phyloP scores from a whole-genome alignment of 192 early-diverging fungal genomes.

The Lobosporangium transversale region DNA sequence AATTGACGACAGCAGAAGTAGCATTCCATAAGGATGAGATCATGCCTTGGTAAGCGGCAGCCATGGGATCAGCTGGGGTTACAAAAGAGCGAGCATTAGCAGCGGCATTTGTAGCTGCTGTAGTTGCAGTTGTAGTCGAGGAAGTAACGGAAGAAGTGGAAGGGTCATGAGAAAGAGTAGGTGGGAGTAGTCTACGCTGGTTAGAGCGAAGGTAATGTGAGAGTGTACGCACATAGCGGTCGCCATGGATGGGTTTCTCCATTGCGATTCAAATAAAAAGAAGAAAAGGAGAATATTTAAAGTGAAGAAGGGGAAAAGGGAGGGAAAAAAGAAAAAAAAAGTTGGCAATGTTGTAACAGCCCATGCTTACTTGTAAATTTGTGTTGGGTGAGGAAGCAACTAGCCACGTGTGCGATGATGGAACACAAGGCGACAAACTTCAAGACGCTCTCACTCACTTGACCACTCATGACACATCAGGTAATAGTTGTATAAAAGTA shows the following conservation, averaged over 20 bases:
- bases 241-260: slow-evolving; percentile 54
- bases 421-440: no score
- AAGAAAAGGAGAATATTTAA: background rate
- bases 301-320: slow-evolving; percentile 2
- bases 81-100: slow-evolving; percentile 38
- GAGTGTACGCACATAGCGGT: slow-evolving; percentile 64
- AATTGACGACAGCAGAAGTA: slow-evolving; percentile 26
- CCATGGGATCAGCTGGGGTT: slow-evolving; percentile 45
- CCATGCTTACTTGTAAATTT: background rate
- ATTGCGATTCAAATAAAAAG: background rate
- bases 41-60: slow-evolving; percentile 43
- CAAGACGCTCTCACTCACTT: background rate
- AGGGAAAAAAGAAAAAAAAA: slow-evolving; percentile 3
- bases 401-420: no score
- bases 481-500: background rate
- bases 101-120: slow-evolving; percentile 33
- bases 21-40: slow-evolving; percentile 40
- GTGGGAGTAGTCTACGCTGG: slow-evolving; percentile 49
- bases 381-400: no score
- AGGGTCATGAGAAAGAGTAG: slow-evolving; percentile 15
- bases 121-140: slow-evolving; percentile 6
- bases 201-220: slow-evolving; percentile 65
- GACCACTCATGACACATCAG: background rate
- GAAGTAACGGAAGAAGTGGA: slow-evolving; percentile 12
- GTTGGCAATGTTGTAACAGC: background rate